Evolutionary conservation across 192 early-diverging fungal species (phyloP).

Genomic region (Endogone sp.): DNA sequence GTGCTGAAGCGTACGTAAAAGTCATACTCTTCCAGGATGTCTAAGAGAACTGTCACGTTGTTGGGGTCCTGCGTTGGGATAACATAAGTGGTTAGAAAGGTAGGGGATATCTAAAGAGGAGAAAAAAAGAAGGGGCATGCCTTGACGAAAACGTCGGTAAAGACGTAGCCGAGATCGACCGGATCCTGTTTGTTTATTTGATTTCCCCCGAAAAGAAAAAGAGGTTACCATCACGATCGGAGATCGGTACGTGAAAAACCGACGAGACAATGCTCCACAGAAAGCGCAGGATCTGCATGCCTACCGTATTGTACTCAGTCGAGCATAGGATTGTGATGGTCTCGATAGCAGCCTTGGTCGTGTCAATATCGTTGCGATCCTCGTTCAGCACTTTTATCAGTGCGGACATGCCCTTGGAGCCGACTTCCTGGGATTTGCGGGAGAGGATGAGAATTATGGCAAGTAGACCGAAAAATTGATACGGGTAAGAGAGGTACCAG

Average conservation of each 20-base stretch:
- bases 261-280: background rate
- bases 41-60: constrained; percentile 79
- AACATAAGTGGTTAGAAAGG: constrained; percentile 24
- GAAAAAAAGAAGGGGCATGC: constrained; percentile 20
- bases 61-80: constrained; percentile 54
- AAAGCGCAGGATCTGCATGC: background rate
- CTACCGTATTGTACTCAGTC: constrained; percentile 24
- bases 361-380: constrained; percentile 83
- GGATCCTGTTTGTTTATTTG: background rate
- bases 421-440: constrained; percentile 74
- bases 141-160: constrained; percentile 38
- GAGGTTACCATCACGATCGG: background rate
- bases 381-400: constrained; percentile 72
- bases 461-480: no score
- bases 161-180: constrained; percentile 17
- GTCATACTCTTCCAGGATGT: constrained; percentile 86
- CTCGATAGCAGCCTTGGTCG: constrained; percentile 82
- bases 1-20: constrained; percentile 94
- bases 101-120: no score
- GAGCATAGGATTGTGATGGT: constrained; percentile 80
- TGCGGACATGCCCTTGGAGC: constrained; percentile 67
- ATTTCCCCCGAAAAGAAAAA: background rate
- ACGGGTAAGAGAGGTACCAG: constrained; percentile 33
- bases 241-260: background rate
- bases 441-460: background rate